Evolutionary conservation across 1,284 basidiomycete genomes (phyloP).

Genomic region (Filobasidium uniguttulatum): DNA sequence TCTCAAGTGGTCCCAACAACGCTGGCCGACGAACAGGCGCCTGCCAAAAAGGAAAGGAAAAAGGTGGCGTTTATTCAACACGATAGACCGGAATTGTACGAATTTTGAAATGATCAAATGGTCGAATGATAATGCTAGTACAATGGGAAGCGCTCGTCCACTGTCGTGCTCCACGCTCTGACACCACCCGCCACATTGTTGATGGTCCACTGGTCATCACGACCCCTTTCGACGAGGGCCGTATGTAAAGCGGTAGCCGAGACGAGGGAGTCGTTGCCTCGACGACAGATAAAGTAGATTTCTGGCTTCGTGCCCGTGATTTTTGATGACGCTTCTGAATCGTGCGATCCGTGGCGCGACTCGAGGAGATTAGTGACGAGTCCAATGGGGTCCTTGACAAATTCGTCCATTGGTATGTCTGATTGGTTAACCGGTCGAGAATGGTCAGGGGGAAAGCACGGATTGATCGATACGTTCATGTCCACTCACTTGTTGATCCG

Average conservation of each 20-base stretch:
- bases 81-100: conserved; percentile 39
- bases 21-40: neutral
- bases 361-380: neutral
- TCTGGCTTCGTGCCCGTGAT: conserved; percentile 16
- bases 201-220: conserved; percentile 47
- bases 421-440: conserved; percentile 6
- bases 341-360: too few relatives aligned
- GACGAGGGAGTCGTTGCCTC: conserved; percentile 87
- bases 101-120: too few relatives aligned
- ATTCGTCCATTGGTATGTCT: conserved; percentile 30
- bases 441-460: neutral
- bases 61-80: conserved; percentile 25
- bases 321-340: too few relatives aligned
- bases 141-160: conserved; percentile 60
- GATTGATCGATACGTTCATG: neutral
- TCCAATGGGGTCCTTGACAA: conserved; percentile 20
- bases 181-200: conserved; percentile 68
- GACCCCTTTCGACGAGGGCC: conserved; percentile 39
- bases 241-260: conserved; percentile 53
- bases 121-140: too few relatives aligned
- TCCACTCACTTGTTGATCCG: conserved; percentile 54
- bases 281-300: conserved; percentile 59
- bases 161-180: conserved; percentile 55
- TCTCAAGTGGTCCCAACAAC: neutral
- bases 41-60: conserved; percentile 8